Conservation (phyloP, 2,329 filamentous ascomycete genomes). For the Camptophora hylomeconis region DNA sequence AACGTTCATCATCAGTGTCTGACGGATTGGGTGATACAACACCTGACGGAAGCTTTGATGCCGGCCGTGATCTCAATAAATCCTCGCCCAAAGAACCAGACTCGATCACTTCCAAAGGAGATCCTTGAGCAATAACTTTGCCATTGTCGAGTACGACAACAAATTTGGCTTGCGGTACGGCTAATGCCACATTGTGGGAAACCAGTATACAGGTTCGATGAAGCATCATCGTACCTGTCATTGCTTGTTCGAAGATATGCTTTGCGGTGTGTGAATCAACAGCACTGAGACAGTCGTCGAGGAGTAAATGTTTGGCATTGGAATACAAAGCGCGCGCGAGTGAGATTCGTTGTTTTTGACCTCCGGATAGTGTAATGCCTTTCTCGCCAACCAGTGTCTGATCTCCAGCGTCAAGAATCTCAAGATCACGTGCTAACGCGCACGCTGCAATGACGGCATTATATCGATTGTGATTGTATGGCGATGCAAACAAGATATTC, state of each 20-base stretch:
- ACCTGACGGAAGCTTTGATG: constrained; percentile 57
- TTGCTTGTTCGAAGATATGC: constrained; percentile 92
- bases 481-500: constrained; percentile 83
- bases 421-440: constrained; percentile 76
- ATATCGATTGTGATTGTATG: constrained; percentile 71
- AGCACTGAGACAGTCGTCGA: constrained; percentile 91
- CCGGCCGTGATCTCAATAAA: constrained; percentile 58
- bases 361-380: constrained; percentile 89
- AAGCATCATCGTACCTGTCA: constrained; percentile 78
- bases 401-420: constrained; percentile 85
- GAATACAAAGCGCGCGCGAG: constrained; percentile 96
- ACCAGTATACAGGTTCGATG: constrained; percentile 86
- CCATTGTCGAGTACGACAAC: constrained; percentile 84
- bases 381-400: constrained; percentile 93
- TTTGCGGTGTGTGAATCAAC: constrained; percentile 96
- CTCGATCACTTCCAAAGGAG: constrained; percentile 61
- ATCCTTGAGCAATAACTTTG: constrained; percentile 62
- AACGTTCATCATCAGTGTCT: constrained; percentile 52
- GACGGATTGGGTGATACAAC: constrained; percentile 68
- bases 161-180: constrained; percentile 65
- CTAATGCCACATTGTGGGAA: constrained; percentile 87
- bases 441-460: constrained; percentile 80
- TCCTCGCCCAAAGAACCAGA: constrained; percentile 88
- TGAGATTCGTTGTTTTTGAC: constrained; percentile 95
- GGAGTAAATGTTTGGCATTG: constrained; percentile 74